phyloP scores from a whole-genome alignment of 805 yeast genomes.

The Clavispora santaluciae region DNA sequence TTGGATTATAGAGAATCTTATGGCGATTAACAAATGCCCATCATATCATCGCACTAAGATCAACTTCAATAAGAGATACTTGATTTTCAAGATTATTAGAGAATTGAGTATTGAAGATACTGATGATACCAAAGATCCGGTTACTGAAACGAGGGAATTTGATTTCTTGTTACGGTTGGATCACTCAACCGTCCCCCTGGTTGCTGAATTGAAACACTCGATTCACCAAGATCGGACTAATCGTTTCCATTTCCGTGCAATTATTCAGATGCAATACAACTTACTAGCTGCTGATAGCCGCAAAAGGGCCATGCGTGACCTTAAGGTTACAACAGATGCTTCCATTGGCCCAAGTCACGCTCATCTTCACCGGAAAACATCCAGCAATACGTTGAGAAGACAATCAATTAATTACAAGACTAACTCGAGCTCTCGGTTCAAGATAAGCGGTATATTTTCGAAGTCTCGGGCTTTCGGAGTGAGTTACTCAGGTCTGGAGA shows the following conservation, averaged over 20 bases:
- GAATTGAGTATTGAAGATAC: constrained; percentile 36
- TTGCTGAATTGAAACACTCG: constrained; percentile 34
- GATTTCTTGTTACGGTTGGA: constrained; percentile 49
- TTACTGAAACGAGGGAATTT: constrained; percentile 40
- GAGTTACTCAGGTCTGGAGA: constrained; percentile 33
- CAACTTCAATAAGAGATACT: constrained; percentile 72
- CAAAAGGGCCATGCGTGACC: constrained; percentile 24
- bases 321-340: constrained; percentile 3
- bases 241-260: constrained; percentile 23
- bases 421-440: constrained; percentile 38
- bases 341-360: not conserved
- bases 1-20: constrained; percentile 77
- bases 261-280: constrained; percentile 29
- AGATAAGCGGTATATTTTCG: constrained; percentile 53
- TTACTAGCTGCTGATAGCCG: constrained; percentile 29
- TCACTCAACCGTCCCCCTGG: constrained; percentile 26
- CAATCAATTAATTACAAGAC: constrained; percentile 39
- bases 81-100: constrained; percentile 34
- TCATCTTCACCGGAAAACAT: constrained; percentile 25
- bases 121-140: constrained; percentile 17
- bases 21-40: constrained; percentile 63
- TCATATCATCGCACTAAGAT: constrained; percentile 65
- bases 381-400: constrained; percentile 27
- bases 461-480: constrained; percentile 54
- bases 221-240: constrained; percentile 20